Conservation (phyloP, 2,329 filamentous ascomycete genomes). For the Ilyonectria robusta region DNA sequence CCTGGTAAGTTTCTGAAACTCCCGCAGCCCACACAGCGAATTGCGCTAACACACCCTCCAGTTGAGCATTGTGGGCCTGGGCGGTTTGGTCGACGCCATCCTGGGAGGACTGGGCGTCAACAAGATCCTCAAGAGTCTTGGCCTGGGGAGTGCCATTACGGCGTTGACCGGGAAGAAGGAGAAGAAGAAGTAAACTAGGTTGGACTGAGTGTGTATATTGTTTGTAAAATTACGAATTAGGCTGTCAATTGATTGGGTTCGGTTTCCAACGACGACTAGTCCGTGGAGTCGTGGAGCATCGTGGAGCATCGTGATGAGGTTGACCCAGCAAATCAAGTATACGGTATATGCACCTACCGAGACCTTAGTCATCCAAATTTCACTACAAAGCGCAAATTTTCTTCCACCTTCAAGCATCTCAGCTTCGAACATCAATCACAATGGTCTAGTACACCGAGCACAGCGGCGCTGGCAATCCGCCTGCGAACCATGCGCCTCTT, state of each 20-base stretch:
- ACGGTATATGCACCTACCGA: background rate
- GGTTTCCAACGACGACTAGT: background rate
- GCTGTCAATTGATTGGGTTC: conserved; percentile 5
- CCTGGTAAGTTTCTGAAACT: conserved; percentile 61
- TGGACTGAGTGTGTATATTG: background rate
- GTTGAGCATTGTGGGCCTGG: conserved; percentile 85
- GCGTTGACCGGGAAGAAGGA: conserved; percentile 62
- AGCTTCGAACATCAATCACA: conserved; percentile 30
- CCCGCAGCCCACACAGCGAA: background rate
- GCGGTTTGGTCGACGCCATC: conserved; percentile 83
- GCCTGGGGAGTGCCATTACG: conserved; percentile 67
- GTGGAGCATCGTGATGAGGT: background rate
- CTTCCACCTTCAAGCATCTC: background rate
- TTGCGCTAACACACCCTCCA: conserved; percentile 46
- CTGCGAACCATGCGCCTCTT: conserved; percentile 65
- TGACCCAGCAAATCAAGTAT: background rate
- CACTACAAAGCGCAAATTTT: conserved; percentile 42
- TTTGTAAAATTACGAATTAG: conserved; percentile 16
- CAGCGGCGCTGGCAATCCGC: conserved; percentile 27
- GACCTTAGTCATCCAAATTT: conserved; percentile 37
- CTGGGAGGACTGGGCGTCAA: conserved; percentile 83
- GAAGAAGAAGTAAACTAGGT: conserved; percentile 42
- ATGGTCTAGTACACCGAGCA: conserved; percentile 40
- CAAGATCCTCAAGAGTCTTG: conserved; percentile 81
- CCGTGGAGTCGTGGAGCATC: background rate